These are phyloP conservation scores for Cicer yamashitae DNA, from an alignment of 306 rosid genomes.

Conservation along the genomic window DNA sequence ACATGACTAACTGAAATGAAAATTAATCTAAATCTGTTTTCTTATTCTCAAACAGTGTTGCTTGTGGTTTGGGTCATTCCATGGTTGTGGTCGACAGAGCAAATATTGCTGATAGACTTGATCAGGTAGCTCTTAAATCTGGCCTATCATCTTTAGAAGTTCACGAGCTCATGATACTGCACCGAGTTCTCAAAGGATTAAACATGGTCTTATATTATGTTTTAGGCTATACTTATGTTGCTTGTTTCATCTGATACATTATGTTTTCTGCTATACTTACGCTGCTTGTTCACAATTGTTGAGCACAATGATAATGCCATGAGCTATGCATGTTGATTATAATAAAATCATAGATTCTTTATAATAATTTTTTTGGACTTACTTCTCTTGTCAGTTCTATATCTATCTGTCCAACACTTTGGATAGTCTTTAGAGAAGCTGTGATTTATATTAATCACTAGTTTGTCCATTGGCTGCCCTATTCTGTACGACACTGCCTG, in stretches of 20 bases:
- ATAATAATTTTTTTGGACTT: neutral
- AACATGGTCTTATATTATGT: neutral
- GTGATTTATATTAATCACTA: neutral
- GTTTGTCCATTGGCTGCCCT: slow-evolving; percentile 13
- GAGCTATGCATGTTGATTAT: neutral
- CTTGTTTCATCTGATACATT: neutral
- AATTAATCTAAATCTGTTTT: slow-evolving; percentile 20
- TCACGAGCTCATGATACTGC: neutral
- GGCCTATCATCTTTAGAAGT: neutral
- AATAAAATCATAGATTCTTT: slow-evolving; percentile 18
- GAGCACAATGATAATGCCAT: neutral
- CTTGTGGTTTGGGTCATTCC: slow-evolving; percentile 89
- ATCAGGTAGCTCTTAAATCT: slow-evolving; percentile 64
- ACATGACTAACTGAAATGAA: neutral
- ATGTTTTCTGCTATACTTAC: neutral
- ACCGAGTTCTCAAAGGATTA: neutral
- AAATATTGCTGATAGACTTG: slow-evolving; percentile 74
- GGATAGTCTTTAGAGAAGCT: neutral
- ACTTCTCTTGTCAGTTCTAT: neutral
- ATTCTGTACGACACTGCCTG: neutral
- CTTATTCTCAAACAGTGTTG: slow-evolving; percentile 70
- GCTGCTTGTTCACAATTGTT: neutral
- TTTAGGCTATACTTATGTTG: neutral
- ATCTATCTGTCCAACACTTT: neutral
- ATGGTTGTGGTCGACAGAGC: slow-evolving; percentile 89